Percentiles rank a stretch among this genome's conserved stretches.
Conservation (phyloP, 2,329 filamentous ascomycete genomes). For the Xylariaceae sp. region DNA sequence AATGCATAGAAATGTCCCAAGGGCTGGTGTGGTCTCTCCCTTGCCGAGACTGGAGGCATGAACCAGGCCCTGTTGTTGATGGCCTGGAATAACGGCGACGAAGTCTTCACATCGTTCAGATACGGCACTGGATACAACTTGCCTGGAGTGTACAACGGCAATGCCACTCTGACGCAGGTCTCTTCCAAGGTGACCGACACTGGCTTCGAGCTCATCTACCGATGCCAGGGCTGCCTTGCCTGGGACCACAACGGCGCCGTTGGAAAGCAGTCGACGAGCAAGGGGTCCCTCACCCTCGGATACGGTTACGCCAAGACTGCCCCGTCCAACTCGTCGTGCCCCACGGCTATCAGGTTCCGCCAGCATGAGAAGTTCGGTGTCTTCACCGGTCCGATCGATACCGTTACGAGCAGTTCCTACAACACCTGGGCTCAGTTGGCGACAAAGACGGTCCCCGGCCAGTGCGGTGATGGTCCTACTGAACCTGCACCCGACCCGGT, state of each 20-base stretch:
- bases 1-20: slow-evolving; percentile 24
- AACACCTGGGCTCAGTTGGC: slow-evolving; percentile 40
- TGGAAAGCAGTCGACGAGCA: slow-evolving; percentile 39
- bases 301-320: slow-evolving; percentile 46
- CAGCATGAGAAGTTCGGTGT: slow-evolving; percentile 54
- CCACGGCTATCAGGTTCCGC: slow-evolving; percentile 40
- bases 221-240: slow-evolving; percentile 53
- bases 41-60: slow-evolving; percentile 31
- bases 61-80: slow-evolving; percentile 41
- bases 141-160: slow-evolving; percentile 55
- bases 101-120: slow-evolving; percentile 54
- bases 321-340: slow-evolving; percentile 37
- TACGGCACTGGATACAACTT: slow-evolving; percentile 54
- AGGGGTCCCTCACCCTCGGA: slow-evolving; percentile 44
- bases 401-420: slow-evolving; percentile 35
- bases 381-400: slow-evolving; percentile 39
- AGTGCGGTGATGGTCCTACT: slow-evolving; percentile 26
- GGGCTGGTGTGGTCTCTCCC: slow-evolving; percentile 30
- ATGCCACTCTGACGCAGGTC: slow-evolving; percentile 58
- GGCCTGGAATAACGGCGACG: slow-evolving; percentile 49
- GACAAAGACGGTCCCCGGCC: slow-evolving; percentile 33
- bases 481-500: slow-evolving; percentile 18
- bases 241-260: slow-evolving; percentile 48
- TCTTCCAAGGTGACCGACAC: slow-evolving; percentile 52
- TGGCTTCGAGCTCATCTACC: slow-evolving; percentile 58